phyloP scores from a whole-genome alignment of 768 basidiomycete species.

The Serendipita sp. region DNA sequence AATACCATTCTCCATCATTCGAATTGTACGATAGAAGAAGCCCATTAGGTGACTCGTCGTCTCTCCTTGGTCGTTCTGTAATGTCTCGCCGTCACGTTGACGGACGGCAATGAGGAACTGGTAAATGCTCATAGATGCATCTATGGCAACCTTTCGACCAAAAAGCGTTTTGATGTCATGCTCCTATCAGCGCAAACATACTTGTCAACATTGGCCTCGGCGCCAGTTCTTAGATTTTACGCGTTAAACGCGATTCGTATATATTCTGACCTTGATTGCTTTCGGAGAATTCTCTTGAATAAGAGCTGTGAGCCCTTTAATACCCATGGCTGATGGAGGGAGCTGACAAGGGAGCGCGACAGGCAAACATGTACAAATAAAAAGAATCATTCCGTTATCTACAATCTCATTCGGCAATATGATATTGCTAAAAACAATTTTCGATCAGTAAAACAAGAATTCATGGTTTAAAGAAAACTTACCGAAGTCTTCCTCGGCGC shows the following conservation, averaged over 20 bases:
- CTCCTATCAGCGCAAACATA: slow-evolving; percentile 30
- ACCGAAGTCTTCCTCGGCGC: slow-evolving; percentile 1
- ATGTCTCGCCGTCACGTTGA: slow-evolving; percentile 88
- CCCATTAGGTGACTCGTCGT: slow-evolving; percentile 98
- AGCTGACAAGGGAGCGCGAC: background rate
- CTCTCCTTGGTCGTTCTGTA: slow-evolving; percentile 95
- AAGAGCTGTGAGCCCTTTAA: slow-evolving; percentile 86
- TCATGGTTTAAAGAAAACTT: background rate
- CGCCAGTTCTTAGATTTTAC: background rate
- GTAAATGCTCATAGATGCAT: slow-evolving; percentile 95
- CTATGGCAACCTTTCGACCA: slow-evolving; percentile 95
- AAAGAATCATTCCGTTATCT: background rate
- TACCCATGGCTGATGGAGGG: slow-evolving; percentile 47
- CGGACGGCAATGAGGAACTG: slow-evolving; percentile 97
- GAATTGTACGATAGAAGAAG: slow-evolving; percentile 92
- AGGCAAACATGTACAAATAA: slow-evolving; percentile 5
- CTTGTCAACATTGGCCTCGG: background rate
- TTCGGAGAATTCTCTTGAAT: slow-evolving; percentile 82
- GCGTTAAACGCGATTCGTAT: background rate
- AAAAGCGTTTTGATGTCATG: slow-evolving; percentile 96
- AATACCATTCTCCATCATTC: slow-evolving; percentile 97
- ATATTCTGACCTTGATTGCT: slow-evolving; percentile 36
- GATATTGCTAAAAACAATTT: background rate
- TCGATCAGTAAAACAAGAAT: background rate
- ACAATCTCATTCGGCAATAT: slow-evolving; percentile 5